Evolutionary conservation across 2,329 filamentous ascomycete genomes (phyloP).

Genomic region (Emmonsiellopsis sp.): DNA sequence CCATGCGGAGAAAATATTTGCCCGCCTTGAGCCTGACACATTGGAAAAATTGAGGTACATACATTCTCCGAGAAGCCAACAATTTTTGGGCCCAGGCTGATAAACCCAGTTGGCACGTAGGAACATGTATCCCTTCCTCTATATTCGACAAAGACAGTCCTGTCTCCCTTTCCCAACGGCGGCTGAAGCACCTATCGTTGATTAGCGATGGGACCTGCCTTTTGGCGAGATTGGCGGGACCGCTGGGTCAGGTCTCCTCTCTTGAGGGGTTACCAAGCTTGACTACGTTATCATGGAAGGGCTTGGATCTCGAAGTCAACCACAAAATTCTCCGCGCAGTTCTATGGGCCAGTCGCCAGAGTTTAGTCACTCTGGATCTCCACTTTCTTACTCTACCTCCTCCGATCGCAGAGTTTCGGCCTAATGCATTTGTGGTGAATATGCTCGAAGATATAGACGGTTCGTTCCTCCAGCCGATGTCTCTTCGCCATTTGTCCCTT

Average conservation of each 20-base stretch:
- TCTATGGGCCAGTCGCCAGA: too few species aligned
- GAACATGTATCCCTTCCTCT: background rate
- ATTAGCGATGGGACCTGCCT: background rate
- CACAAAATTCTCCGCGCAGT: too few species aligned
- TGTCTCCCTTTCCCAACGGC: background rate
- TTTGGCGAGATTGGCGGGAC: too few species aligned
- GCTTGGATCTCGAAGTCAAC: too few species aligned
- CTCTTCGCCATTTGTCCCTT: too few species aligned
- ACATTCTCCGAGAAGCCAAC: background rate
- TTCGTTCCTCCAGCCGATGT: fast-evolving
- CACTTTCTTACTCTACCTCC: too few species aligned
- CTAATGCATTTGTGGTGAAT: too few species aligned
- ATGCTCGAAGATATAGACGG: fast-evolving
- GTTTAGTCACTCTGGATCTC: too few species aligned
- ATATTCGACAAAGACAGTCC: background rate
- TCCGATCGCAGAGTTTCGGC: too few species aligned
- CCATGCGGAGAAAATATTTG: background rate
- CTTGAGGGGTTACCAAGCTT: too few species aligned
- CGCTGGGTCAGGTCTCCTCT: too few species aligned
- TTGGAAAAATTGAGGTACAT: background rate
- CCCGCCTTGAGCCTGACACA: background rate
- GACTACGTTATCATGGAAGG: too few species aligned
- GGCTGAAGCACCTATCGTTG: background rate
- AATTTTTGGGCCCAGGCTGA: background rate
- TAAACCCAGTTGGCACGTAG: background rate